A percentile compares a stretch with the other conserved stretches of the same genome.
Conservation (phyloP, 2,329 filamentous ascomycete genomes). For the Monilinia vaccinii-corymbosi region DNA sequence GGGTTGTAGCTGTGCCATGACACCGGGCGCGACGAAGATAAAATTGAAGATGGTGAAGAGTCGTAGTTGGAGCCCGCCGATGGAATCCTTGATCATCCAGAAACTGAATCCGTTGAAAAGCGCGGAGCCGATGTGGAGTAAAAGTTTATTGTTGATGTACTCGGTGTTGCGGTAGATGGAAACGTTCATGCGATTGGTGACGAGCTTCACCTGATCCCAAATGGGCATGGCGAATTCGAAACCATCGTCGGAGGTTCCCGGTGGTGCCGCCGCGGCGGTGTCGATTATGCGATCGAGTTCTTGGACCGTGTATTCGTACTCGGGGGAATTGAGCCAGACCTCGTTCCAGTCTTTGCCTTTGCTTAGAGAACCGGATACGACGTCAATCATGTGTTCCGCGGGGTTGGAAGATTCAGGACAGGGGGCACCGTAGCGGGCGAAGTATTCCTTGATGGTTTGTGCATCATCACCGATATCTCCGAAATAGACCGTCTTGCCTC, state of each 20-base stretch:
- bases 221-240: slow-evolving; percentile 44
- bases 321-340: slow-evolving; percentile 53
- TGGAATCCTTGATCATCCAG: slow-evolving; percentile 46
- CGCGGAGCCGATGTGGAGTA: slow-evolving; percentile 43
- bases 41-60: slow-evolving; percentile 55
- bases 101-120: slow-evolving; percentile 55
- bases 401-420: slow-evolving; percentile 35
- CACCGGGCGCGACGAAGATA: slow-evolving; percentile 51
- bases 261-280: slow-evolving; percentile 33
- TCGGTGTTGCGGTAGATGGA: slow-evolving; percentile 58
- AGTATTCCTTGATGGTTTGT: slow-evolving; percentile 49
- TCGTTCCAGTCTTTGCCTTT: slow-evolving; percentile 57
- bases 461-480: slow-evolving; percentile 56
- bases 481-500: slow-evolving; percentile 61
- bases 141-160: slow-evolving; percentile 40
- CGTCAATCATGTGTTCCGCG: slow-evolving; percentile 38
- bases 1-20: slow-evolving; percentile 49
- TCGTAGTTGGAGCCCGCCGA: slow-evolving; percentile 43
- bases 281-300: slow-evolving; percentile 51
- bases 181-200: slow-evolving; percentile 28
- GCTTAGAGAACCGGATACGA: slow-evolving; percentile 39
- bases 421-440: slow-evolving; percentile 41
- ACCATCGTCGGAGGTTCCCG: slow-evolving; percentile 33
- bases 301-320: slow-evolving; percentile 42
- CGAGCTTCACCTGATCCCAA: slow-evolving; percentile 33